phyloP scores from a whole-genome alignment of 208 protist genomes.

The Leishmania mexicana region DNA sequence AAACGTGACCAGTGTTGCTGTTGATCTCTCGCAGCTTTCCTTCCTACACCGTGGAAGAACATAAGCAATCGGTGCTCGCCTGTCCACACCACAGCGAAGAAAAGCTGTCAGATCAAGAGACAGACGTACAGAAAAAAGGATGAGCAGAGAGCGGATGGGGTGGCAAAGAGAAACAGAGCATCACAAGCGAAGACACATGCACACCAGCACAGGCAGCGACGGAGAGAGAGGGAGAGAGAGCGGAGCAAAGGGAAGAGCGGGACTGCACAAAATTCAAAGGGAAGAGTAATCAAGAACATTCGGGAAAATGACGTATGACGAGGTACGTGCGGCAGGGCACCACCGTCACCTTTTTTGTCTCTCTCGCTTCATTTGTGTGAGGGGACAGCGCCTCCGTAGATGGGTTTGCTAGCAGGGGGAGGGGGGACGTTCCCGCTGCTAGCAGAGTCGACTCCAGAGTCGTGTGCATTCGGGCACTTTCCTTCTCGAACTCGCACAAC shows the following conservation, averaged over 20 bases:
- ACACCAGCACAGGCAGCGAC: neutral
- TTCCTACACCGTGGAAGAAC: neutral
- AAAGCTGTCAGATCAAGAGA: neutral
- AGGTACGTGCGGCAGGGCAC: neutral
- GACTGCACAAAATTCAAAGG: neutral
- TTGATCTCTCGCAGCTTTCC: neutral
- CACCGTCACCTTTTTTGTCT: neutral
- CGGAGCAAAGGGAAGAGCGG: neutral
- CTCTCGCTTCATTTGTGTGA: neutral
- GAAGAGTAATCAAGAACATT: conserved; percentile 6
- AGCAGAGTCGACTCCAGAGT: neutral
- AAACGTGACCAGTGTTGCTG: neutral
- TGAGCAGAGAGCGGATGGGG: neutral
- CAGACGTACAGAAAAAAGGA: neutral
- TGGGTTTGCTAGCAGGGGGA: neutral
- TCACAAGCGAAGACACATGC: neutral
- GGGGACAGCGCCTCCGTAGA: neutral
- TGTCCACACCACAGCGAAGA: neutral
- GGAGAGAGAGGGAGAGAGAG: neutral
- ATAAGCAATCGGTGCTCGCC: neutral
- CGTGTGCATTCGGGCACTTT: neutral
- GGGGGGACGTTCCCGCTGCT: neutral
- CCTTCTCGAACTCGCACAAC: neutral
- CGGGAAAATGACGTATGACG: neutral
- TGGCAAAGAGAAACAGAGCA: conserved; percentile 1